Conservation (phyloP, 176 grass and related monocot genomes). For the Elaeis guineensis region DNA sequence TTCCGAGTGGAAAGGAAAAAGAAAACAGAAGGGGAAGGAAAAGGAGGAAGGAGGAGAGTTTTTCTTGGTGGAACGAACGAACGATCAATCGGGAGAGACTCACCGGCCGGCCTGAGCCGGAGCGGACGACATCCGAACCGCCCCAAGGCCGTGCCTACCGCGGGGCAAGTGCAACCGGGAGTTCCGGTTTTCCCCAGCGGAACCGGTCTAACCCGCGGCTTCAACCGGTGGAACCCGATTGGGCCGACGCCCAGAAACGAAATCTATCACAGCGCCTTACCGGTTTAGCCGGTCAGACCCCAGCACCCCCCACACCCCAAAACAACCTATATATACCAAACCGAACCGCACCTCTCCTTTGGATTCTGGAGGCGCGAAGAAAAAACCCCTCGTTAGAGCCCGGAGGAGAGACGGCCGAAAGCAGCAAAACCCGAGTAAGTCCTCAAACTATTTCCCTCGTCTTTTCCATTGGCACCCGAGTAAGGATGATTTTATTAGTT, state of each 20-base stretch:
- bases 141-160: not conserved
- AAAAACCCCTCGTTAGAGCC: too few species aligned
- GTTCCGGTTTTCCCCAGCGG: not conserved
- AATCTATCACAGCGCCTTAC: not conserved
- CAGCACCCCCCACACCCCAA: not conserved
- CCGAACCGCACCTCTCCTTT: not conserved
- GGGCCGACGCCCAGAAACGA: not conserved
- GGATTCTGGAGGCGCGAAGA: not conserved
- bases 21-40: too few species aligned
- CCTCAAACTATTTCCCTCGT: too few species aligned
- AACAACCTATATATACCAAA: slow-evolving; percentile 10
- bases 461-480: too few species aligned
- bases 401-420: too few species aligned
- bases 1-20: too few species aligned
- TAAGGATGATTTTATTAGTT: too few species aligned
- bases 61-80: not conserved
- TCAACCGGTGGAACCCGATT: not conserved
- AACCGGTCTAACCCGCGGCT: not conserved
- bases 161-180: slow-evolving; percentile 1
- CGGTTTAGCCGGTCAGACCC: slow-evolving; percentile 6
- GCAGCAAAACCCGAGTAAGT: too few species aligned
- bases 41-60: not conserved
- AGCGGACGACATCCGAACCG: slow-evolving; percentile 4
- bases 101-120: slow-evolving; percentile 20
- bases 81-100: not conserved